These are phyloP conservation scores for Lepidium sativum DNA, from an alignment of 345 rosid species.

Conservation along the genomic window DNA sequence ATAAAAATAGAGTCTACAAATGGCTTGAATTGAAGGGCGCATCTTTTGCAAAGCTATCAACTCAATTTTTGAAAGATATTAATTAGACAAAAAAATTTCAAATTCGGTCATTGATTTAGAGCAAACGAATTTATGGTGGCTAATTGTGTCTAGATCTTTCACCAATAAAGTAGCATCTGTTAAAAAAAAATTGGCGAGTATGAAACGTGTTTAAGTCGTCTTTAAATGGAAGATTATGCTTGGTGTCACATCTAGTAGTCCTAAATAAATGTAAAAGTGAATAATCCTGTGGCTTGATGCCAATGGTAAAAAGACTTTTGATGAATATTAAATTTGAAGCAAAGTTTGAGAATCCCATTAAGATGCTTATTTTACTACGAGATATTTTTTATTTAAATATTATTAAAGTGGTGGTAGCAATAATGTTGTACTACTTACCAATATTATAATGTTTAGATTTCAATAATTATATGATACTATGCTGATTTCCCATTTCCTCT, in stretches of 20 bases:
- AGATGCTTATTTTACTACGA: constrained; percentile 16
- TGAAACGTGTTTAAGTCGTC: background rate
- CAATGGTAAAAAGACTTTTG: background rate
- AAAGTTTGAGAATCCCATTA: background rate
- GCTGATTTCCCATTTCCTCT: constrained; percentile 11
- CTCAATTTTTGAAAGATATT: too few relatives aligned
- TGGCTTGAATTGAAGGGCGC: too few relatives aligned
- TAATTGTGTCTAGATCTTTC: background rate
- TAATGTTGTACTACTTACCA: background rate
- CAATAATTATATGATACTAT: constrained; percentile 22
- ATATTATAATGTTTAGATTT: constrained; percentile 1
- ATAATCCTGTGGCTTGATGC: constrained; percentile 5
- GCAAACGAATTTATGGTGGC: background rate
- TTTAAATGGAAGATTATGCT: background rate
- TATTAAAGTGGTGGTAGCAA: constrained; percentile 12
- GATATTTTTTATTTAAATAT: constrained; percentile 3
- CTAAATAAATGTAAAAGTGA: background rate
- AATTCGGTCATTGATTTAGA: background rate
- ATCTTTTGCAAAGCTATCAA: too few relatives aligned
- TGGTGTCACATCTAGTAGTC: background rate
- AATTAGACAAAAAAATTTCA: too few relatives aligned
- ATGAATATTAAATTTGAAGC: background rate
- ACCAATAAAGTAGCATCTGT: background rate
- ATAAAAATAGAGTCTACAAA: too few relatives aligned
- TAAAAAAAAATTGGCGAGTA: background rate